Base-by-base conservation (phyloP, 129 eudicot species). In the Pittosporum tobira region DNA sequence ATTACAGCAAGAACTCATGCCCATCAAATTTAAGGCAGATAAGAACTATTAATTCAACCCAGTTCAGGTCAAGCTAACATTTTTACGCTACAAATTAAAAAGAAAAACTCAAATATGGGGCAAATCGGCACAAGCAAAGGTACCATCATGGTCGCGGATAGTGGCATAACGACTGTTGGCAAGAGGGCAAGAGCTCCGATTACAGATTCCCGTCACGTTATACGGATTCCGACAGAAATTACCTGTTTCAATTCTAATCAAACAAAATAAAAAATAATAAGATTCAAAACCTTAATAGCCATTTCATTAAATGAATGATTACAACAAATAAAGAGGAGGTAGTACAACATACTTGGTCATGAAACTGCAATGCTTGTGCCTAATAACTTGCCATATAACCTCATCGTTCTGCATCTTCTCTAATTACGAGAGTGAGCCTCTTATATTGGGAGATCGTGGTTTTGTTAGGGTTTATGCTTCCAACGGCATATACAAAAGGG, bases 131-230 rank as follows among this genome's bases (percentile, higher is more conserved):
- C n/a, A n/a, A n/a, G n/a, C n/a, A n/a, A 2, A 42, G 16, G 19
- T 76, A 87, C 98, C 98, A 2, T 87, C 94, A 40, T 87, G 94
- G 11, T 91, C 96, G 6, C 90, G 85, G 20, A 91, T 87, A 42
- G 98, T 86, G 27, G 98, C 98, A 26, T 91, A 87, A 48, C 98
- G 85, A 60, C 96, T 91, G 67, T 87, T 87, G 24, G 98, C 96
- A 1, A 91, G 96, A 59, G 98, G 96, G 69, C 98, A 91, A 10
- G 98, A 87, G 74, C 98, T 91, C 74, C 98, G 90, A 59, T 91
- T 87, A 74, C 98, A 91, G 59, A 87, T 62, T 27, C 98, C 98
- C 22, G 98, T 86, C 50, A 83, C 70, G 54, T 91, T 87, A 63
- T 91, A 87, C 4, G 87, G 87, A 50, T 91, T 91, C 31, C 85